A percentile compares a stretch with the other conserved stretches of the same genome.
These are phyloP conservation scores for Lepidium africanum DNA, from an alignment of 345 rosid genomes.

Conservation along the genomic window DNA sequence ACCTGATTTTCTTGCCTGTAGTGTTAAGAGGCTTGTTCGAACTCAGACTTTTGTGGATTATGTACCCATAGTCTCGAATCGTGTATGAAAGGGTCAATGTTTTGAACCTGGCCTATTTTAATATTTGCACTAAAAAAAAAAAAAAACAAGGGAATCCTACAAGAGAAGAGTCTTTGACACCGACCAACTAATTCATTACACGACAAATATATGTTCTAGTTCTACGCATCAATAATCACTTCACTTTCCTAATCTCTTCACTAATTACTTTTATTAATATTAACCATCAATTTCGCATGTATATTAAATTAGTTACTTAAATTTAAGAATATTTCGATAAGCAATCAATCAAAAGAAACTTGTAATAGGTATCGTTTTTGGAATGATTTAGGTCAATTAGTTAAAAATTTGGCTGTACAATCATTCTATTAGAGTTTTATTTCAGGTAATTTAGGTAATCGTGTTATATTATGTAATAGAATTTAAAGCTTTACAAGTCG, in stretches of 20 bases:
- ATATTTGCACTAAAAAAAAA: background rate
- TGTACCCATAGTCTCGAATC: background rate
- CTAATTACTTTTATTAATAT: background rate
- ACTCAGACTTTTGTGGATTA: too few relatives aligned
- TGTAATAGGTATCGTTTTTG: too few relatives aligned
- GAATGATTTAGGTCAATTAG: too few relatives aligned
- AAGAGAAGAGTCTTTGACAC: background rate
- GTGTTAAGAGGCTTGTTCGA: too few relatives aligned
- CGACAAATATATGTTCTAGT: background rate
- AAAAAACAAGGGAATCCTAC: background rate
- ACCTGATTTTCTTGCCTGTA: too few relatives aligned
- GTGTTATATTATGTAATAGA: too few relatives aligned
- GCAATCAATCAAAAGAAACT: background rate
- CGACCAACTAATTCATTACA: background rate
- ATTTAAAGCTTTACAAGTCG: too few relatives aligned
- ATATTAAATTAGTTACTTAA: background rate
- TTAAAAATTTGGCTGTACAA: too few relatives aligned
- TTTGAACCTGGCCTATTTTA: background rate
- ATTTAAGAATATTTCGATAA: background rate
- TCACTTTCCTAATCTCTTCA: background rate
- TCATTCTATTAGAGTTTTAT: too few relatives aligned
- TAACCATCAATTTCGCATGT: background rate
- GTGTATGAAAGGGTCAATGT: background rate
- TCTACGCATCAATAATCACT: background rate
- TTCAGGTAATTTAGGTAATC: too few relatives aligned